Evolutionary conservation across 2,329 filamentous ascomycete species (phyloP), one percentile per base, ranked within the genome.

Genomic region (Colletotrichum sp.): DNA sequence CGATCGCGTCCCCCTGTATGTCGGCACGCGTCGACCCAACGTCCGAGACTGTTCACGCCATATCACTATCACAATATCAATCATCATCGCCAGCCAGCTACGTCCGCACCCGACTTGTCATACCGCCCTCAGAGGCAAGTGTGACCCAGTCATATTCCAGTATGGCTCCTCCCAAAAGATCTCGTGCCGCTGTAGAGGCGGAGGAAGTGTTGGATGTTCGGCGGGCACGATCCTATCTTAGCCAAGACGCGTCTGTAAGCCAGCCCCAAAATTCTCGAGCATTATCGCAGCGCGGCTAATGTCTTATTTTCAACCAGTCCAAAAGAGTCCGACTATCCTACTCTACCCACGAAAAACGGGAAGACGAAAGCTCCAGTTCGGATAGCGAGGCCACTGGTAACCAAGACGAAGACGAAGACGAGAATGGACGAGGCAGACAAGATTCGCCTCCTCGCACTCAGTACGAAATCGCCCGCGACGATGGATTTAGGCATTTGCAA

Each of bases 381-480:
- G 80, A 80, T 21, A 80, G 57, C 26, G 75, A 74, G 15, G 60
- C 76, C 10, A 39, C 66, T n/a, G 68, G 77, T 67, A 79, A 81
- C 55, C 84, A 85, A 13, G 81, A 82, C 13, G 82, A 83, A n/a
- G 79, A 74, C 10, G 76, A 78, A 13, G 81, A 83, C 6, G 83
- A 83, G 28, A 82, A 83, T 62, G 76, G 80, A 30, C 64, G 77
- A 72, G 69, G 82, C 68, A 62, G 79, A 5, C 76, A 71, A 6
- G 78, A 82, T 21, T 81, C 86, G 0, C 89, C 88, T 1, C 85
- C 88, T 1, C 88, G 88, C 57, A 92, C 91, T 0, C 92, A 93
- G 77, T 93, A 93, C 81, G 92, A 93, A 78, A 81, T 89, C 12
- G 87, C 91, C 84, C 88, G 92, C 73, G 92, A 93, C 81, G 87